A percentile compares a stretch with the other conserved stretches of the same genome.
phyloP scores from a whole-genome alignment of 2,329 filamentous ascomycete species.

The Exophiala sideris region DNA sequence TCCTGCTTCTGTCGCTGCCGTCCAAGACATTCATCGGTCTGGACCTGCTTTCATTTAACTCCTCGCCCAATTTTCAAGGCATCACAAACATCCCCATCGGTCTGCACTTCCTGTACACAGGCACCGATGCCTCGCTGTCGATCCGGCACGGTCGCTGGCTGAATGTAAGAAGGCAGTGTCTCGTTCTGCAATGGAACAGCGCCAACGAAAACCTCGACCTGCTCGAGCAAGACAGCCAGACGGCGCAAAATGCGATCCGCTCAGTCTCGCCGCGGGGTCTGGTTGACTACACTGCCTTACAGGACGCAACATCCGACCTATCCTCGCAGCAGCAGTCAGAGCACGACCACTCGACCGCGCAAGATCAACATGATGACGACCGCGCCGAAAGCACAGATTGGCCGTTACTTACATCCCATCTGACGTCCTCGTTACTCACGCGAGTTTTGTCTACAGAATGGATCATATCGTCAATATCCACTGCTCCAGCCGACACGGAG shows the following conservation, averaged over 20 bases:
- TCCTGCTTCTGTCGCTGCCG: conserved; percentile 45
- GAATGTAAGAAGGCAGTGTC: conserved; percentile 28
- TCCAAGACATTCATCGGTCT: conserved; percentile 50
- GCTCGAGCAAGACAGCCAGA: conserved; percentile 33
- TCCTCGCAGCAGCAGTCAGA: neutral
- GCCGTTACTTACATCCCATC: conserved; percentile 49
- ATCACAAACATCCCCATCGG: conserved; percentile 58
- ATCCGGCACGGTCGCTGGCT: conserved; percentile 60
- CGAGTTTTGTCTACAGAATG: conserved; percentile 37
- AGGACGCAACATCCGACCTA: conserved; percentile 23
- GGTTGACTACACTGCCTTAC: conserved; percentile 24
- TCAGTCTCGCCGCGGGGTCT: conserved; percentile 36
- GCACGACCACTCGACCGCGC: neutral
- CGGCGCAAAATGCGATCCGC: conserved; percentile 48
- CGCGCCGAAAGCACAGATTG: conserved; percentile 38
- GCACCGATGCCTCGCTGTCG: conserved; percentile 56
- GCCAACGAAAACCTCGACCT: conserved; percentile 37
- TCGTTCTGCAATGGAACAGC: conserved; percentile 55
- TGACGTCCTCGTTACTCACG: conserved; percentile 39
- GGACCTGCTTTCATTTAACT: conserved; percentile 59
- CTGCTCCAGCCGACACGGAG: conserved; percentile 55
- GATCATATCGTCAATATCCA: conserved; percentile 57
- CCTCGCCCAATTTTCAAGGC: conserved; percentile 59
- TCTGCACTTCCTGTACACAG: conserved; percentile 61
- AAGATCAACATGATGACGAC: conserved; percentile 29